Evolutionary conservation across 2,329 filamentous ascomycete genomes (phyloP).

Genomic region (Dissoconium aciculare): DNA sequence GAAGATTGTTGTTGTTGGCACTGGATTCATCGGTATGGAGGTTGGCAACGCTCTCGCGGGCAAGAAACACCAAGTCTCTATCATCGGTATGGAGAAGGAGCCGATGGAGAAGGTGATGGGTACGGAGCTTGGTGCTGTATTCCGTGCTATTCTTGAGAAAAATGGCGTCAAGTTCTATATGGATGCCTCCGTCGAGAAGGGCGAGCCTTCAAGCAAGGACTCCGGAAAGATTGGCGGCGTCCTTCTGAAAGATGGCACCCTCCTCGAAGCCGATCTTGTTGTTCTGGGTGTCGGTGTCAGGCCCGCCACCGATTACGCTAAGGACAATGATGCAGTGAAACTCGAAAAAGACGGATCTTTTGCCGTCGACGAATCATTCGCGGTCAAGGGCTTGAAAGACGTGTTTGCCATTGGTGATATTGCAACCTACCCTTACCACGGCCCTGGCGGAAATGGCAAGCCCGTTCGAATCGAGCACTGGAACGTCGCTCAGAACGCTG

Average conservation of each 20-base stretch:
- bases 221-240: conserved; percentile 64
- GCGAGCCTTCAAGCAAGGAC: conserved; percentile 53
- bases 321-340: conserved; percentile 51
- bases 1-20: conserved; percentile 84
- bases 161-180: conserved; percentile 83
- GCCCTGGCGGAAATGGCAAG: conserved; percentile 63
- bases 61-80: conserved; percentile 67
- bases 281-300: conserved; percentile 81
- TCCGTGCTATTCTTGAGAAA: conserved; percentile 65
- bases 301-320: conserved; percentile 71
- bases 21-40: conserved; percentile 97
- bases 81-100: conserved; percentile 75
- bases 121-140: conserved; percentile 60
- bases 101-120: conserved; percentile 82
- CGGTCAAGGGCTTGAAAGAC: conserved; percentile 58
- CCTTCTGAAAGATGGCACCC: conserved; percentile 70
- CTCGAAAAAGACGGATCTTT: conserved; percentile 79
- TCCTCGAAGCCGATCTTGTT: conserved; percentile 73
- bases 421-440: conserved; percentile 84
- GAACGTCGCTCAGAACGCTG: conserved; percentile 93
- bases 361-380: conserved; percentile 63
- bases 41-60: conserved; percentile 65
- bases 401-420: conserved; percentile 94
- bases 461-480: conserved; percentile 86
- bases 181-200: conserved; percentile 67